Evolutionary conservation across 2,329 filamentous ascomycete species (phyloP), one percentile per base, ranked within the genome.

Genomic region (Beauveria australis): DNA sequence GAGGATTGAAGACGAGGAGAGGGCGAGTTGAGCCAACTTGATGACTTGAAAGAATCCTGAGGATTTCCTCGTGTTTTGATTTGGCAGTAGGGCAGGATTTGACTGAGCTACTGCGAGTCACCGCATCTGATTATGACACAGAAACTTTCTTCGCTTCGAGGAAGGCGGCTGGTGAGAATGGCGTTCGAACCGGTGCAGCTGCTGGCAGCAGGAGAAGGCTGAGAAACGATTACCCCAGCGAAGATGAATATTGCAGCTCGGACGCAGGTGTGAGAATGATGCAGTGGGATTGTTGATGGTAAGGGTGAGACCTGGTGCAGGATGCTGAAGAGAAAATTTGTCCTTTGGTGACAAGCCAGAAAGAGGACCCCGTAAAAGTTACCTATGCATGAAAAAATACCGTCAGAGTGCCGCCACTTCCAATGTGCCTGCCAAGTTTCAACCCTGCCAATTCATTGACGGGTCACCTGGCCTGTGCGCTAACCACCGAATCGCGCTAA

Each of bases 21-120:
- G 82, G 81, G 82, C 84, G 85, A 86, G 80, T 83, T 89, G 89
- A 91, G 91, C 91, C 91, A 95, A 95, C 86, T 95, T 95, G 91
- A 28, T 59, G 57, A 46, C 41, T 59, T 59, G 26, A 19, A 85
- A 89, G 85, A 84, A 85, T 77, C 82, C 69, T 62, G 66, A 67
- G 66, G 68, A 63, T 63, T 59, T 63, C 65, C 65, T 65, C 61
- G 59, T 47, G 9, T 7, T 48, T 41, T 41, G 58, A 28, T 30
- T 30, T 60, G 52, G 43, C 44, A 43, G 49, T 54, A 64, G 26
- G 12, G 18, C 30, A 33, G 51, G 14, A 24, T 19, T 43, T 48
- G 51, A 22, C 49, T 30, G 51, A 60, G 30, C 28, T 55, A 60
- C 59, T 49, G 59, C 59, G 26, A 61, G 59, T 61, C 53, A 56